Evolutionary conservation across 176 grass and related monocot genomes (phyloP).

Genomic region (Avena insularis): DNA sequence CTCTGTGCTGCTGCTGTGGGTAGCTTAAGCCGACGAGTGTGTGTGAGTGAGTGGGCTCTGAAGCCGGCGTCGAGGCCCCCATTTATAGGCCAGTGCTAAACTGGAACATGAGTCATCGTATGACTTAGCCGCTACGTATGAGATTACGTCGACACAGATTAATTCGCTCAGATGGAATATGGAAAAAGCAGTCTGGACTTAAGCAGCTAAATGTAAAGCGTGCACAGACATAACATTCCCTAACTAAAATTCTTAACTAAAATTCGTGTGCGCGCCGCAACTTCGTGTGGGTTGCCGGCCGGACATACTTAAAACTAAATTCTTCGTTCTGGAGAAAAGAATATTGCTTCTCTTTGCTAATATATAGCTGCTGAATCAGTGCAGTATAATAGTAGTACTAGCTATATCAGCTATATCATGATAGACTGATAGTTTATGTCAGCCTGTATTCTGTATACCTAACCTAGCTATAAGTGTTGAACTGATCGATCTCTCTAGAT

Average conservation of each 20-base stretch:
- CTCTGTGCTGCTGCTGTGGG: neutral
- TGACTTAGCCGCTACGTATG: neutral
- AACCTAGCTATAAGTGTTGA: slow-evolving; percentile 2
- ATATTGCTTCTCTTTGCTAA: neutral
- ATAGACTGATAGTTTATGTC: neutral
- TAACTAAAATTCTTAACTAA: too few relatives aligned
- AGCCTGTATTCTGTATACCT: slow-evolving; percentile 19
- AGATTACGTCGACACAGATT: neutral
- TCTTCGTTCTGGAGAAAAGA: neutral
- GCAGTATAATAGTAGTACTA: neutral
- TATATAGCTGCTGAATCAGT: neutral
- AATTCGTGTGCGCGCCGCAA: neutral
- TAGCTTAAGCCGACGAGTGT: slow-evolving; percentile 3
- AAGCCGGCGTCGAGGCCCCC: slow-evolving; percentile 23
- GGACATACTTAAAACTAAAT: neutral
- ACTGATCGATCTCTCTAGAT: neutral
- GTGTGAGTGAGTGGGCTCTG: slow-evolving; percentile 29
- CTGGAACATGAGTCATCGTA: neutral
- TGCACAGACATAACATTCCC: neutral
- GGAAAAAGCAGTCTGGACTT: neutral
- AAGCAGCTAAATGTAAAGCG: neutral
- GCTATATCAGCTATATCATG: neutral
- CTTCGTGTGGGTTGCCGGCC: neutral
- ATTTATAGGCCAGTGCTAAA: slow-evolving; percentile 53
- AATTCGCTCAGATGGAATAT: neutral